phyloP scores from a whole-genome alignment of 1,284 basidiomycete species.

The Hemileia vastatrix region DNA sequence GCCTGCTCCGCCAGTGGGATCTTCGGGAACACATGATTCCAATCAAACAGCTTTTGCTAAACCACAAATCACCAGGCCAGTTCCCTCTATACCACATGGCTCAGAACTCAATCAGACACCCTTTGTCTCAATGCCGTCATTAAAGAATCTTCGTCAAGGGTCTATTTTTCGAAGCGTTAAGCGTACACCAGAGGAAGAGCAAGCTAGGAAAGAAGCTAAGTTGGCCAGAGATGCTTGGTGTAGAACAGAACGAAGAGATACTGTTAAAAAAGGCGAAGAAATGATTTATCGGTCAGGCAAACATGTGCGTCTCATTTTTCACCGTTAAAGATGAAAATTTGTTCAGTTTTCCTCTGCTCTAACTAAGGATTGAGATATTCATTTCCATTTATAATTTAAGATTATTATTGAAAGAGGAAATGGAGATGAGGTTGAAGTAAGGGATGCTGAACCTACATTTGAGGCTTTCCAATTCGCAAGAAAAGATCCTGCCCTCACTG shows the following conservation, averaged over 20 bases:
- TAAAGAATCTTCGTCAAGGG: no score
- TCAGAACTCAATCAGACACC: no score
- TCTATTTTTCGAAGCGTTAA: no score
- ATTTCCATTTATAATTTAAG: not conserved
- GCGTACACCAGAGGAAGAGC: slow-evolving; percentile 12
- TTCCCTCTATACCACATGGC: no score
- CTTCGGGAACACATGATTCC: no score
- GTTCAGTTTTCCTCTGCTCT: not conserved
- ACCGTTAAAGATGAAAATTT: not conserved
- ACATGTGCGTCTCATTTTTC: not conserved
- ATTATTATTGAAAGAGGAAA: slow-evolving; percentile 15
- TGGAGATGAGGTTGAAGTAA: slow-evolving; percentile 21
- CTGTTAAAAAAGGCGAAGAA: slow-evolving; percentile 14
- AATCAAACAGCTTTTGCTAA: no score
- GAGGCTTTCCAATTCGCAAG: not conserved
- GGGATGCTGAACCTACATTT: not conserved
- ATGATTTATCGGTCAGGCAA: slow-evolving; percentile 10
- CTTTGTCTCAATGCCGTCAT: no score
- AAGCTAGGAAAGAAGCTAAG: slow-evolving; percentile 8
- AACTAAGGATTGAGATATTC: no score
- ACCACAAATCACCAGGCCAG: no score
- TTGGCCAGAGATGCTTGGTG: slow-evolving; percentile 20
- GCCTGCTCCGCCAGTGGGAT: no score
- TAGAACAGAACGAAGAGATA: slow-evolving; percentile 6
- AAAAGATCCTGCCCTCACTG: not conserved